phyloP scores from a whole-genome alignment of 352 stramenopile species.

The Phytophthora tentaculata region DNA sequence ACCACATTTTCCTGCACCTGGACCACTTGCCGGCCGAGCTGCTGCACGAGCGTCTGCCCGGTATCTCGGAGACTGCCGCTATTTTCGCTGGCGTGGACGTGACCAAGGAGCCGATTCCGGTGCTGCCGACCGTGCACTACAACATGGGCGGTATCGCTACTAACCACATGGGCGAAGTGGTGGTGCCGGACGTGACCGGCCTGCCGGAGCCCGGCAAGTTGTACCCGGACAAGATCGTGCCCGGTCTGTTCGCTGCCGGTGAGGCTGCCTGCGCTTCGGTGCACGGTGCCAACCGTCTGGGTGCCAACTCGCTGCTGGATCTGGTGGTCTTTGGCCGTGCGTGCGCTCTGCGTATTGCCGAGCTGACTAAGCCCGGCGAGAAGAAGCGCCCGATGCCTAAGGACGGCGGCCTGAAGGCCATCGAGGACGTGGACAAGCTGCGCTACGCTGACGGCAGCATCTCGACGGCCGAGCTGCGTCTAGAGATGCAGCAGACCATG shows the following conservation, averaged over 20 bases:
- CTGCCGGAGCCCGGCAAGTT: conserved; percentile 79
- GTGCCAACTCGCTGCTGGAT: conserved; percentile 96
- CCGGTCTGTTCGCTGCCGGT: conserved; percentile 95
- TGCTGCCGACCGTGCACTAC: conserved; percentile 98
- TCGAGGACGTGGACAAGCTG: conserved; percentile 91
- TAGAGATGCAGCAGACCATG: conserved; percentile 74
- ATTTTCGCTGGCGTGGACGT: conserved; percentile 99
- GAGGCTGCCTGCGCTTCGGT: conserved; percentile 96
- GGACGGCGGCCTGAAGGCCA: conserved; percentile 86
- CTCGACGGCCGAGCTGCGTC: conserved; percentile 86
- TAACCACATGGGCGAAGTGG: conserved; percentile 95
- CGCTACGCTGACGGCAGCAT: conserved; percentile 86
- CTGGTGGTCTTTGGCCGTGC: conserved; percentile 98
- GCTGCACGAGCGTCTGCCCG: conserved; percentile 93
- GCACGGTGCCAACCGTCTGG: conserved; percentile 95
- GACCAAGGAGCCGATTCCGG: conserved; percentile 97
- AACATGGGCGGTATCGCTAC: conserved; percentile 99
- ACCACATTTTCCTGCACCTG: conserved; percentile 97
- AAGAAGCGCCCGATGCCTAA: conserved; percentile 77
- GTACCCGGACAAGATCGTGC: conserved; percentile 91
- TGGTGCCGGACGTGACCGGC: conserved; percentile 62
- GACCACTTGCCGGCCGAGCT: conserved; percentile 96
- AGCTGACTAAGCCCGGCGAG: conserved; percentile 93
- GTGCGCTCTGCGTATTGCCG: conserved; percentile 93
- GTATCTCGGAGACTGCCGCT: conserved; percentile 95